A percentile compares a stretch with the other conserved stretches of the same genome.
phyloP scores from a whole-genome alignment of 768 basidiomycete species.

The Pholiota microspora region DNA sequence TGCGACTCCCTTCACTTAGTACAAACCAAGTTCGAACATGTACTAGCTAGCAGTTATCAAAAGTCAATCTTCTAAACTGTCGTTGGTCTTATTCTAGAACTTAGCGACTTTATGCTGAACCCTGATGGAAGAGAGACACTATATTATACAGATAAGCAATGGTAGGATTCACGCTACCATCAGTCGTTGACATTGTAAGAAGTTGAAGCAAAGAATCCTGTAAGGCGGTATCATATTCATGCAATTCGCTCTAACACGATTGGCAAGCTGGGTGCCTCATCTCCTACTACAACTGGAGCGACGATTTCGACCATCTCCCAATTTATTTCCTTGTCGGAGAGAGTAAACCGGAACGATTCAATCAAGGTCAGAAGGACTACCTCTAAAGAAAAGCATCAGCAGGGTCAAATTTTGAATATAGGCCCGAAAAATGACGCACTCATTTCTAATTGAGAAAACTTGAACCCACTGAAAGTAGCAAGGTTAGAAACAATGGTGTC shows the following conservation, averaged over 20 bases:
- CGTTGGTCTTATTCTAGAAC: too few species aligned
- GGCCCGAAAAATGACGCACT: background rate
- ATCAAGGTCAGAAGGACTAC: constrained; percentile 9
- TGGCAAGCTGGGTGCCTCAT: constrained; percentile 1
- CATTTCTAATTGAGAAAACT: constrained; percentile 54
- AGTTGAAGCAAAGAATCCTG: too few species aligned
- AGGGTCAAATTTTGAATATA: background rate
- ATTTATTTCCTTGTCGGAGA: constrained; percentile 8
- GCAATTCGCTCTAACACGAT: constrained; percentile 3
- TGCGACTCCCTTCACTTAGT: too few species aligned
- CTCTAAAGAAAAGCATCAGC: background rate
- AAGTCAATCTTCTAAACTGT: too few species aligned
- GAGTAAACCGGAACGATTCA: constrained; percentile 8
- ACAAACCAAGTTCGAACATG: too few species aligned
- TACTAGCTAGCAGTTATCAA: too few species aligned
- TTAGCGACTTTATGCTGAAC: too few species aligned
- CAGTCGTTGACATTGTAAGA: too few species aligned
- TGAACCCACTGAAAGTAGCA: constrained; percentile 38
- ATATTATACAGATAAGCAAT: too few species aligned
- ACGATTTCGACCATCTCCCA: constrained; percentile 13
- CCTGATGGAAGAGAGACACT: too few species aligned
- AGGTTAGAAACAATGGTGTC: background rate
- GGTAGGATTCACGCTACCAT: too few species aligned
- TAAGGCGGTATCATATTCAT: background rate
- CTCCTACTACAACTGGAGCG: constrained; percentile 4